phyloP scores from a whole-genome alignment of 1,139 yeast genomes.

The Kluyveromyces marxianus region DNA sequence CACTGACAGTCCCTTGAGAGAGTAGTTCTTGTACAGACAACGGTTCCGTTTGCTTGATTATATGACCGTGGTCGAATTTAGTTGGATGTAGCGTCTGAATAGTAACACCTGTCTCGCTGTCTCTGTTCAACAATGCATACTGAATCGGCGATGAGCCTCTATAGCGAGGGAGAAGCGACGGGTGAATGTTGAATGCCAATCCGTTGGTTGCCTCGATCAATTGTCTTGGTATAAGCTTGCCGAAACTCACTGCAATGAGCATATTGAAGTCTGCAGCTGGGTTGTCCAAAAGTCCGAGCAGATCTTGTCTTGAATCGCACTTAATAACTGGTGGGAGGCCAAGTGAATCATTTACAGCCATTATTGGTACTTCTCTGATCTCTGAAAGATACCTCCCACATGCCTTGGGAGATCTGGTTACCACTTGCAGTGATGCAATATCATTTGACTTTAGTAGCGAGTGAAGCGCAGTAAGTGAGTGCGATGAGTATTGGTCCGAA shows the following conservation, averaged over 20 bases:
- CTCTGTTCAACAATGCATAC: constrained; percentile 61
- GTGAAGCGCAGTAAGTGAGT: constrained; percentile 44
- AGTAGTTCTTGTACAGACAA: constrained; percentile 31
- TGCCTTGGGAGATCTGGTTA: constrained; percentile 60
- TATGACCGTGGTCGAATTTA: constrained; percentile 72
- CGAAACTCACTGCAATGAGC: constrained; percentile 86
- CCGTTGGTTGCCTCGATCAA: constrained; percentile 40
- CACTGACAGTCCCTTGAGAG: constrained; percentile 8
- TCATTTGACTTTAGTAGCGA: constrained; percentile 30
- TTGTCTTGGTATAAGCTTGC: constrained; percentile 61
- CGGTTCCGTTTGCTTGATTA: constrained; percentile 51
- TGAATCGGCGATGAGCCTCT: constrained; percentile 93
- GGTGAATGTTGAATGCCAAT: constrained; percentile 83
- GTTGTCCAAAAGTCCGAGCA: constrained; percentile 31
- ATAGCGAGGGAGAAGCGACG: constrained; percentile 74
- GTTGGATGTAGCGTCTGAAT: constrained; percentile 86
- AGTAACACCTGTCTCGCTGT: constrained; percentile 67
- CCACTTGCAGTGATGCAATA: constrained; percentile 47
- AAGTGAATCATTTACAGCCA: constrained; percentile 33
- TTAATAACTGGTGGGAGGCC: constrained; percentile 37
- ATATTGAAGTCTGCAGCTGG: constrained; percentile 40
- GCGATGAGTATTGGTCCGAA: constrained; percentile 66
- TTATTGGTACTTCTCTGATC: constrained; percentile 50
- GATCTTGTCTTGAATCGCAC: constrained; percentile 56
- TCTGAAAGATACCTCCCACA: constrained; percentile 58